Conservation (phyloP, 2,329 filamentous ascomycete species). For the Trichoderma simmonsii region DNA sequence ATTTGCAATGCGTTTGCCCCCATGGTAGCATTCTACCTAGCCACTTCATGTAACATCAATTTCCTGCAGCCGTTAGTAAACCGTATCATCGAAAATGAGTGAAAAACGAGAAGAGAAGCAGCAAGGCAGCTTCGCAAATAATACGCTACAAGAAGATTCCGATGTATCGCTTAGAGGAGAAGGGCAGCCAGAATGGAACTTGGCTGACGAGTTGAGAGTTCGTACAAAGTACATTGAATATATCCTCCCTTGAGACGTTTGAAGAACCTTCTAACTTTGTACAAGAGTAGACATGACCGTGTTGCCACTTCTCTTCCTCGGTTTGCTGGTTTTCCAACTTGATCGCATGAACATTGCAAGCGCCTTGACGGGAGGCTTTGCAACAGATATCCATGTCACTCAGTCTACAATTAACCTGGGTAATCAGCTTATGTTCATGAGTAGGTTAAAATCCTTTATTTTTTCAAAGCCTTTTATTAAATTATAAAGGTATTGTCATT, state of each 20-base stretch:
- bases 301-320: slow-evolving; percentile 47
- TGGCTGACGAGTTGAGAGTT: neutral
- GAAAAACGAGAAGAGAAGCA: neutral
- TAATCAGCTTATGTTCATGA: slow-evolving; percentile 48
- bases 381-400: slow-evolving; percentile 47
- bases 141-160: neutral
- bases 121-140: neutral
- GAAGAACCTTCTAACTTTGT: neutral
- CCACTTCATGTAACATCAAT: too few species aligned
- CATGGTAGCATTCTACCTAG: neutral
- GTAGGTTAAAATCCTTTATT: slow-evolving; percentile 18
- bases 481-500: slow-evolving; percentile 38
- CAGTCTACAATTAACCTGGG: slow-evolving; percentile 53
- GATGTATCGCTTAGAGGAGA: neutral
- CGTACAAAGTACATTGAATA: neutral
- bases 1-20: neutral
- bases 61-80: neutral
- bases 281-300: slow-evolving; percentile 45
- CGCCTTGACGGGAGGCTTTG: slow-evolving; percentile 48
- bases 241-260: neutral
- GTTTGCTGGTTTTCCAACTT: slow-evolving; percentile 47
- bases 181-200: neutral
- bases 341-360: slow-evolving; percentile 45
- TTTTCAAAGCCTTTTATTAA: too few species aligned
- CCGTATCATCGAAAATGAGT: too few species aligned